A percentile compares a stretch with the other conserved stretches of the same genome.
Evolutionary conservation across 805 yeast species (phyloP).

Genomic region (Nakazawaea peltata): DNA sequence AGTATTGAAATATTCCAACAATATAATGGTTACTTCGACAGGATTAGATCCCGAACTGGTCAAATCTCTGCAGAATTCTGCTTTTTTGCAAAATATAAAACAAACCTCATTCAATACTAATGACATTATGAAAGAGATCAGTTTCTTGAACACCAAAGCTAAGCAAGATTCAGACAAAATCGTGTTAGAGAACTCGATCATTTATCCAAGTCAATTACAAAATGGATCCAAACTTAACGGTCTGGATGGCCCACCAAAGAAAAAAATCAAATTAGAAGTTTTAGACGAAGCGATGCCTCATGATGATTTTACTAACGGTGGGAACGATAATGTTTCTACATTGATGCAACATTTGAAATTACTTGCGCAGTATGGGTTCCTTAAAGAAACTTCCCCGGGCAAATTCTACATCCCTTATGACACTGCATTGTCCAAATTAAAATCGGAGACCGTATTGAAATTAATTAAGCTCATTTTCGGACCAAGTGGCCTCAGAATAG

Average conservation of each 20-base stretch:
- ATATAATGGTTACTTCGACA: constrained; percentile 21
- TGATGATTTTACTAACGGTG: constrained; percentile 25
- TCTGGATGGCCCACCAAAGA: constrained; percentile 9
- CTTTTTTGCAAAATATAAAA: constrained; percentile 27
- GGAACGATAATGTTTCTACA: constrained; percentile 18
- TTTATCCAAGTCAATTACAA: constrained; percentile 6
- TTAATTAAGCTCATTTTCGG: constrained; percentile 57
- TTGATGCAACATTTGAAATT: constrained; percentile 56
- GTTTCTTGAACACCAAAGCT: neutral
- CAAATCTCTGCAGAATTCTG: constrained; percentile 15
- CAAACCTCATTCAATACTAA: constrained; percentile 31
- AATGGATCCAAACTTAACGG: constrained; percentile 11
- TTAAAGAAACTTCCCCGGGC: constrained; percentile 49
- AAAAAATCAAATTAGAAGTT: constrained; percentile 21
- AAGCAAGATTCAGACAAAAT: neutral
- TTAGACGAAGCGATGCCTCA: constrained; percentile 14
- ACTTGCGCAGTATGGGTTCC: constrained; percentile 48
- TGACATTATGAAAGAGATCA: constrained; percentile 28
- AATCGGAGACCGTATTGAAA: constrained; percentile 45
- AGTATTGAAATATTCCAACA: constrained; percentile 20
- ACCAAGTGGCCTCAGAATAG: constrained; percentile 56
- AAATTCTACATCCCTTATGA: constrained; percentile 57
- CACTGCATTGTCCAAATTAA: constrained; percentile 35
- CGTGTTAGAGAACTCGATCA: constrained; percentile 3
- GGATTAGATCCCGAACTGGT: constrained; percentile 22